phyloP scores from a whole-genome alignment of 148 eudicot genomes.

The Heliosperma pusillum region DNA sequence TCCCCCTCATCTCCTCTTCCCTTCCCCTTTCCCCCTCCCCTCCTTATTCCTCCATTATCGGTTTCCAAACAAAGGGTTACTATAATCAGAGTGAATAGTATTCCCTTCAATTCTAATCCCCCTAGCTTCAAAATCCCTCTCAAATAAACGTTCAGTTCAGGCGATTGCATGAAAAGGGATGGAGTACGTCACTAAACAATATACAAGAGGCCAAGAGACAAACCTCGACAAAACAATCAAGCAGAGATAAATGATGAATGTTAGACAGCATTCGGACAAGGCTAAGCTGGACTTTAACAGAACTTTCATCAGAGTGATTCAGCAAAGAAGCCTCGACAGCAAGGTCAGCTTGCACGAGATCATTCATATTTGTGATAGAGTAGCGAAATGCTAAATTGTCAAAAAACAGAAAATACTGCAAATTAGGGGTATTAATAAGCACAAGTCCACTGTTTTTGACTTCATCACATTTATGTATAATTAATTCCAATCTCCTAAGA shows the following conservation, averaged over 20 bases:
- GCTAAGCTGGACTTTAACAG: neutral
- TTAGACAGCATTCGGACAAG: conserved; percentile 15
- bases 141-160: too few species aligned
- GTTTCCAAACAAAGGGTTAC: too few species aligned
- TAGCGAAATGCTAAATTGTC: neutral
- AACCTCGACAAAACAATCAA: neutral
- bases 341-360: conserved; percentile 13
- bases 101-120: too few species aligned
- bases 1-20: too few species aligned
- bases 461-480: too few species aligned
- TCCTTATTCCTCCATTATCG: too few species aligned
- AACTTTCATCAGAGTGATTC: neutral
- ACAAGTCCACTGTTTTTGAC: neutral
- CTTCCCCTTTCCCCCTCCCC: too few species aligned
- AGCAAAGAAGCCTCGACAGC: too few species aligned
- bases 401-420: neutral
- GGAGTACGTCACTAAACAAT: neutral
- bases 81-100: too few species aligned
- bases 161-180: too few species aligned
- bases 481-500: conserved; percentile 14
- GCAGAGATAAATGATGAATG: neutral
- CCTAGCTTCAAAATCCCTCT: too few species aligned
- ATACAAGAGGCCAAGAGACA: neutral
- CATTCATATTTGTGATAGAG: conserved; percentile 2
- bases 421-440: conserved; percentile 27